phyloP scores from a whole-genome alignment of 1,284 basidiomycete species.

The Rhodotorula mucilaginosa region DNA sequence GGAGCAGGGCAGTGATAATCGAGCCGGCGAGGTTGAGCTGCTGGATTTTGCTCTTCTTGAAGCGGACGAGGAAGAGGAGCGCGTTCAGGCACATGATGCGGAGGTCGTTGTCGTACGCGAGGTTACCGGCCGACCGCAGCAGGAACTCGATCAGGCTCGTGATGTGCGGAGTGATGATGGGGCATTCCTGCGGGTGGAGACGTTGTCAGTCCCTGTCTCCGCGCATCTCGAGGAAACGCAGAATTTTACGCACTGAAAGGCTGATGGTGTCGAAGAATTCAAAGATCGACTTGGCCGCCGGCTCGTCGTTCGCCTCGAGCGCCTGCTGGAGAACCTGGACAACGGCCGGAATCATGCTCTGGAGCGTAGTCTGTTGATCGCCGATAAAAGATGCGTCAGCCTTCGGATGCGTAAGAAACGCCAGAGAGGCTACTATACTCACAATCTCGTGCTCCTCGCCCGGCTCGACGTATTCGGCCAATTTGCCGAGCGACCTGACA shows the following conservation, averaged over 20 bases:
- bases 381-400: neutral
- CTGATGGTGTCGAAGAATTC: constrained; percentile 95
- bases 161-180: constrained; percentile 84
- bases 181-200: constrained; percentile 67
- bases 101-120: constrained; percentile 71
- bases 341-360: constrained; percentile 83
- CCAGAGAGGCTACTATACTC: constrained; percentile 46
- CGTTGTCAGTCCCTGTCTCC: neutral
- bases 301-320: constrained; percentile 77
- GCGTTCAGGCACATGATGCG: constrained; percentile 91
- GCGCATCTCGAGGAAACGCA: neutral
- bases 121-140: constrained; percentile 78
- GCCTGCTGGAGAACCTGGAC: constrained; percentile 84
- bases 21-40: constrained; percentile 76
- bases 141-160: constrained; percentile 87
- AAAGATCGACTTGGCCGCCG: constrained; percentile 81
- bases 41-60: constrained; percentile 96
- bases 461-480: constrained; percentile 80
- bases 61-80: constrained; percentile 69
- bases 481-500: constrained; percentile 81
- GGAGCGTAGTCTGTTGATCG: constrained; percentile 71
- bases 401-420: too few relatives aligned
- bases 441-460: constrained; percentile 87
- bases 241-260: constrained; percentile 65
- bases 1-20: constrained; percentile 89